Percentiles rank a stretch among this genome's conserved stretches.
phyloP scores from a whole-genome alignment of 352 stramenopile genomes.

The Phytopythium ostracodes region DNA sequence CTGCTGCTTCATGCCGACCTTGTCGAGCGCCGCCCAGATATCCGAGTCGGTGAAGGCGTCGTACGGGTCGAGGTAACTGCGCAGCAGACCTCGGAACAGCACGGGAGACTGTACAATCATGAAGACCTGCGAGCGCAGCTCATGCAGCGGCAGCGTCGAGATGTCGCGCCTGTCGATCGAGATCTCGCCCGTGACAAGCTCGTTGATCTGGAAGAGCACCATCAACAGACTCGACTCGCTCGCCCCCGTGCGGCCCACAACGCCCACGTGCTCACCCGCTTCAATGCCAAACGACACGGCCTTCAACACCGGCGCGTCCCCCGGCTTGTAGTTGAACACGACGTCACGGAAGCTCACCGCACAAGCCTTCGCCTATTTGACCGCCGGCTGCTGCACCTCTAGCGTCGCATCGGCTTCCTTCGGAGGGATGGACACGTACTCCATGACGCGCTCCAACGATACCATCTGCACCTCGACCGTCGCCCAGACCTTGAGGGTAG shows the following conservation, averaged over 20 bases:
- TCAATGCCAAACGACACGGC: conserved; percentile 37
- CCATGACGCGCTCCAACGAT: conserved; percentile 37
- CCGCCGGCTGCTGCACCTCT: conserved; percentile 7
- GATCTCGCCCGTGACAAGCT: conserved; percentile 32
- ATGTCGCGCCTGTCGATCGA: conserved; percentile 21
- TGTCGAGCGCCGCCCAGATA: conserved; percentile 46
- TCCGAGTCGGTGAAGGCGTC: conserved; percentile 56
- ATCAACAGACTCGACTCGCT: conserved; percentile 70
- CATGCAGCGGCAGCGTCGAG: conserved; percentile 11
- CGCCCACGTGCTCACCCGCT: conserved; percentile 42
- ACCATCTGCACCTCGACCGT: conserved; percentile 41
- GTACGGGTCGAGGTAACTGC: conserved; percentile 83
- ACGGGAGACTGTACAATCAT: conserved; percentile 61
- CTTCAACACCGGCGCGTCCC: conserved; percentile 31
- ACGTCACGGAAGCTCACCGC: conserved; percentile 73
- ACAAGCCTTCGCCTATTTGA: conserved; percentile 58
- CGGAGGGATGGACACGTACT: conserved; percentile 30
- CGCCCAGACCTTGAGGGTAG: conserved; percentile 33
- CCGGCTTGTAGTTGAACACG: conserved; percentile 58
- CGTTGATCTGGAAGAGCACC: conserved; percentile 75
- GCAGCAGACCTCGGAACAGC: conserved; percentile 79
- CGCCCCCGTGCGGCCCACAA: conserved; percentile 77
- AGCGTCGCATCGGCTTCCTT: conserved; percentile 19
- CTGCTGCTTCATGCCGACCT: conserved; percentile 48
- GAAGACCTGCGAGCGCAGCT: conserved; percentile 14